A percentile compares a stretch with the other conserved stretches of the same genome.
These are phyloP conservation scores for Neurospora sp. DNA, from an alignment of 495 filamentous ascomycete genomes.

Conservation along the genomic window DNA sequence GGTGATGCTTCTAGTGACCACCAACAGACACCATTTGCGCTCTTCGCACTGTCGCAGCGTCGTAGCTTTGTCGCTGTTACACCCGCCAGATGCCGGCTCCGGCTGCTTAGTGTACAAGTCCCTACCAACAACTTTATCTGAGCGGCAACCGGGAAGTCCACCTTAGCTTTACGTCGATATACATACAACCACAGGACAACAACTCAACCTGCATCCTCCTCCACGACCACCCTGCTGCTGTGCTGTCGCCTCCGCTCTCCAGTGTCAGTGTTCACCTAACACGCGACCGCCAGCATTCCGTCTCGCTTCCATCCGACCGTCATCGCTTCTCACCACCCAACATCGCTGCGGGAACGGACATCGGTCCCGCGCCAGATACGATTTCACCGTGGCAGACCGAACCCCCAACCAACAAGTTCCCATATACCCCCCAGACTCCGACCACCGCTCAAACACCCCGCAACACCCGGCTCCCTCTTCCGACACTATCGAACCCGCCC, in stretches of 20 bases:
- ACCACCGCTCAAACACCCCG: slow-evolving; percentile 39
- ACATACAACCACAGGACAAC: not conserved
- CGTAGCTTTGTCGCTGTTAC: not conserved
- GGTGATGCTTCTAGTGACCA: not conserved
- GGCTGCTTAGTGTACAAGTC: not conserved
- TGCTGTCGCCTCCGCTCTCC: not conserved
- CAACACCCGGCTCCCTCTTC: slow-evolving; percentile 25
- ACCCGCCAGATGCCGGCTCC: not conserved
- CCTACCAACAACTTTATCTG: not conserved
- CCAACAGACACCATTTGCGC: not conserved
- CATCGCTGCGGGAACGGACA: slow-evolving; percentile 17
- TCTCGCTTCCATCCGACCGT: not conserved
- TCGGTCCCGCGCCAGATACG: slow-evolving; percentile 20
- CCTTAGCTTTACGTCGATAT: not conserved
- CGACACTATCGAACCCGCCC: slow-evolving; percentile 26
- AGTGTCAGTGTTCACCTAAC: not conserved
- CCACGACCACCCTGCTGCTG: not conserved
- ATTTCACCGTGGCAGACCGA: slow-evolving; percentile 28
- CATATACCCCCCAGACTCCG: slow-evolving; percentile 18
- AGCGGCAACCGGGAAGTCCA: not conserved
- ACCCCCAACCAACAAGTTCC: slow-evolving; percentile 13
- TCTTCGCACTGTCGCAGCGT: not conserved
- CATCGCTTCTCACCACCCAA: slow-evolving; percentile 1
- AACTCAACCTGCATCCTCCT: not conserved
- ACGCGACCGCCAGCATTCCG: not conserved